Percentiles rank a stretch among this genome's conserved stretches.
Evolutionary conservation across 345 rosid genomes (phyloP).

Genomic region (Eutrema japonicum): DNA sequence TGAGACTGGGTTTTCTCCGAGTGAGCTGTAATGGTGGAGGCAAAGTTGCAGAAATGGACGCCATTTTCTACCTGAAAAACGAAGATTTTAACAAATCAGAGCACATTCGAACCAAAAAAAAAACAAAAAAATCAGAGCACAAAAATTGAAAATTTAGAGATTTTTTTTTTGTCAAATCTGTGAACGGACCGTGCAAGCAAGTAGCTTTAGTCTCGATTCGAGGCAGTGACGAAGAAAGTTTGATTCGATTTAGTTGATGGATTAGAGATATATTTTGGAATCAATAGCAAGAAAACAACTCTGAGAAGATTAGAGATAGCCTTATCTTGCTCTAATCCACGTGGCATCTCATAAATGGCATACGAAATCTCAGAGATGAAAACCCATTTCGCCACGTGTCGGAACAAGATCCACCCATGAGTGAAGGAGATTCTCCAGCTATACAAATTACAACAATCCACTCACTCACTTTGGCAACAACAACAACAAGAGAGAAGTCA

Average conservation of each 20-base stretch:
- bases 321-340: slow-evolving; percentile 64
- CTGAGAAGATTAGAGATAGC: slow-evolving; percentile 42
- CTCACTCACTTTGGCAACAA: slow-evolving; percentile 26
- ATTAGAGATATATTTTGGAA: slow-evolving; percentile 32
- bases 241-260: slow-evolving; percentile 20
- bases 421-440: slow-evolving; percentile 32
- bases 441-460: slow-evolving; percentile 35
- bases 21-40: slow-evolving; percentile 52
- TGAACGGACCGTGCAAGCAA: slow-evolving; percentile 5
- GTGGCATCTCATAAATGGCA: slow-evolving; percentile 54
- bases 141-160: background rate
- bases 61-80: slow-evolving; percentile 46
- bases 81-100: background rate
- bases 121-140: background rate
- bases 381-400: slow-evolving; percentile 69
- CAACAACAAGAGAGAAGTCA: background rate
- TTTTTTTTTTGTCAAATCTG: background rate
- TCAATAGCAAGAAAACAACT: slow-evolving; percentile 10
- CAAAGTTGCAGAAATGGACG: slow-evolving; percentile 60
- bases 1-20: slow-evolving; percentile 51
- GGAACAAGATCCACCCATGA: slow-evolving; percentile 45
- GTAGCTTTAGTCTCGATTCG: background rate
- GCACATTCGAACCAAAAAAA: no score
- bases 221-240: background rate
- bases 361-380: slow-evolving; percentile 47